phyloP scores from a whole-genome alignment of 2,329 filamentous ascomycete species.

The Penicillium occitanis region DNA sequence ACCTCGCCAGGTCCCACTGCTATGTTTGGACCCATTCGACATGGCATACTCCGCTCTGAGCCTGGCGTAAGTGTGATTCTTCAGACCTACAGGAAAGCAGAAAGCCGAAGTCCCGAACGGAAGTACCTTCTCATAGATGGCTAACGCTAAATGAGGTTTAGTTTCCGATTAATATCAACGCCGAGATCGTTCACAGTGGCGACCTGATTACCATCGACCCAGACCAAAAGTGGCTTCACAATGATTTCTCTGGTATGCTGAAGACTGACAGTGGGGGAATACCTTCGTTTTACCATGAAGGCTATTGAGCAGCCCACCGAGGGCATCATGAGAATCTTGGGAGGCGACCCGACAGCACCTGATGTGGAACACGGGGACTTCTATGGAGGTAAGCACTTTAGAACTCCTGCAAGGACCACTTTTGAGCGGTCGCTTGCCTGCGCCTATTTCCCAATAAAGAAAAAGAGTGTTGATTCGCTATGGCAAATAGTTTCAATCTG shows the following conservation, averaged over 20 bases:
- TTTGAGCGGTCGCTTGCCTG: not conserved
- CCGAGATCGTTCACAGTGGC: not conserved
- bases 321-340: slow-evolving; percentile 1
- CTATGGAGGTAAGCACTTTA: not conserved
- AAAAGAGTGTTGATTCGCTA: not conserved
- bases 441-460: not conserved
- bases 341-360: not conserved
- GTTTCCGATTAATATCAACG: not conserved
- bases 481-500: not conserved
- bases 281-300: not conserved
- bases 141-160: not conserved
- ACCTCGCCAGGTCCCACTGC: not conserved
- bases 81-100: not conserved
- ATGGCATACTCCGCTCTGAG: not conserved
- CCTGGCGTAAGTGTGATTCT: slow-evolving; percentile 1
- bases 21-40: not conserved
- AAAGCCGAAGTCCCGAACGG: not conserved
- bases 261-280: not conserved
- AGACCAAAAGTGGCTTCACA: not conserved
- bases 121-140: not conserved
- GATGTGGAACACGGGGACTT: not conserved
- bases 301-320: not conserved
- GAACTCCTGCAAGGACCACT: not conserved
- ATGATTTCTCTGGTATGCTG: slow-evolving; percentile 1
- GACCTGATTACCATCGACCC: not conserved